A percentile compares a stretch with the other conserved stretches of the same genome.
phyloP scores from a whole-genome alignment of 2,329 filamentous ascomycete species.

The Metarhizium robertsii region DNA sequence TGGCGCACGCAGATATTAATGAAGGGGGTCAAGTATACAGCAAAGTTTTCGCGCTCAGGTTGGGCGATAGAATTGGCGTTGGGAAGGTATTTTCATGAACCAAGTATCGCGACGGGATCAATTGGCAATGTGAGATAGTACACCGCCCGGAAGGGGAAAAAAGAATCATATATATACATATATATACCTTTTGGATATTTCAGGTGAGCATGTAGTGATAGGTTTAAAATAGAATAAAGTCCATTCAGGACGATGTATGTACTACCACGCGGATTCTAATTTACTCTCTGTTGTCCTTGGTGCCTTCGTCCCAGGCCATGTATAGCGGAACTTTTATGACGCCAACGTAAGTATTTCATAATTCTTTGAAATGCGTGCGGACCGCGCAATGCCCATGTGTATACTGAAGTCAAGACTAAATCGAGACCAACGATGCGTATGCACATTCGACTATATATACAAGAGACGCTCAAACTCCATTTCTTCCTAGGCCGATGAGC shows the following conservation, averaged over 20 bases:
- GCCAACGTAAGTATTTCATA: no score
- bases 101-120: background rate
- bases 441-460: background rate
- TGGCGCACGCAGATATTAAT: background rate
- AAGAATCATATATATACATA: background rate
- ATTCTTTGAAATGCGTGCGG: no score
- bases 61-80: constrained; percentile 14
- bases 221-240: background rate
- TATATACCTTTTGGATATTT: background rate
- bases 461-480: background rate
- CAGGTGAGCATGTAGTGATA: background rate
- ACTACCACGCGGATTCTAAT: background rate
- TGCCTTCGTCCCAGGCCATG: background rate
- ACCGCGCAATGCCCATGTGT: no score
- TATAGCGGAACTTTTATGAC: background rate
- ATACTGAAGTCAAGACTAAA: no score
- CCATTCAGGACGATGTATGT: background rate
- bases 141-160: background rate
- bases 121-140: background rate
- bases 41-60: constrained; percentile 1
- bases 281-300: background rate
- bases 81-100: constrained; percentile 3
- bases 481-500: background rate
- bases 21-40: background rate
- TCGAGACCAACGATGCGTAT: background rate